Evolutionary conservation across 129 eudicot genomes (phyloP), one percentile per base, ranked within the genome.

Genomic region (Dittrichia graveolens): DNA sequence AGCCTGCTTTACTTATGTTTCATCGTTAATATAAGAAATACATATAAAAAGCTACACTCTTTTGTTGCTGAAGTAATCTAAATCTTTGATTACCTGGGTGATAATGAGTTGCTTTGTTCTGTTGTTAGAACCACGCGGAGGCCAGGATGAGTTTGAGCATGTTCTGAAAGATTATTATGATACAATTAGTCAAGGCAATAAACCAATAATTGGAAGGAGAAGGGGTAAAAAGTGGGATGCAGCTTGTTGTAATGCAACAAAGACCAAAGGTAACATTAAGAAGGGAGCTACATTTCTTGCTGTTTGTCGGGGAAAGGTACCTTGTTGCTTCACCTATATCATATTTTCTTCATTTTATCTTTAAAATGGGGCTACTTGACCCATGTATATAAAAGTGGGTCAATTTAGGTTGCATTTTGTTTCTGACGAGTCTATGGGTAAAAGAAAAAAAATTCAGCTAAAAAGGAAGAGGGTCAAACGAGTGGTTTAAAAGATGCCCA

Each of bases 251-350:
- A 75, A 50, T 48, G 52, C 63, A 72, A 44, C 62, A 12, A 84
- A 50, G 67, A 37, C 66, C 74, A 64, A 75, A 58, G 79, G 67
- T 41, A 75, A 12, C 12, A 42, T 76, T 38, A 81, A 48, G 67
- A 79, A 77, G 41, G 97, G 96, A 58, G 98, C 98, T 75, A 84
- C 91, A 69, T 90, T 90, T 80, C 95, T 94, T 73, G 98, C 98
- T 62, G 98, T 94, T 66, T 90, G 95, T 87, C 89, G 96, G 80
- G 98, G 98, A 78, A 94, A 94, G 97, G 98, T 91, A 89, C 41
- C 43, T 70, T 9, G 44, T 47, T 34, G 3, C 67, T 57, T 37
- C 69, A 75, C 40, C 39, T 47, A 43, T 7, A 59, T 66, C 64
- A 45, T 63, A 65, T 38, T 47, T 15, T 65, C 47, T 24, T 50